phyloP scores from a whole-genome alignment of 495 filamentous ascomycete species.

The Lophiotrema nucula region DNA sequence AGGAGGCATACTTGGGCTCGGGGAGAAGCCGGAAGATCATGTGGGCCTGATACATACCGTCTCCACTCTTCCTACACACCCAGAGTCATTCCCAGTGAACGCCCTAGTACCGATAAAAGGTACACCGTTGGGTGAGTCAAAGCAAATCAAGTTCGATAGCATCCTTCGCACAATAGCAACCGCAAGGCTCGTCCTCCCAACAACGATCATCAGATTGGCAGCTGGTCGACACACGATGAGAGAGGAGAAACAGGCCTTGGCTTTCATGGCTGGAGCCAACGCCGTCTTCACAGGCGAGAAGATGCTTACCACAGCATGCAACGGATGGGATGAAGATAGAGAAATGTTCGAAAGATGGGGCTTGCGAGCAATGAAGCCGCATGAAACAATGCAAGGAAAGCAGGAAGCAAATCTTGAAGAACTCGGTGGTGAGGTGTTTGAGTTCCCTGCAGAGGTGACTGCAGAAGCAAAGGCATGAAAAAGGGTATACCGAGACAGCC shows the following conservation, averaged over 20 bases:
- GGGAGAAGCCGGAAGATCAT: slow-evolving; percentile 71
- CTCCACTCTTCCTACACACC: slow-evolving; percentile 70
- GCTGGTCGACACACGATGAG: slow-evolving; percentile 73
- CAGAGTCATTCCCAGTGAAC: slow-evolving; percentile 83
- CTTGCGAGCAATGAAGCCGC: slow-evolving; percentile 64
- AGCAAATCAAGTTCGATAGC: slow-evolving; percentile 67
- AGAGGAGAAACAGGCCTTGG: slow-evolving; percentile 80
- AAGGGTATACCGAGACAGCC: too few species aligned
- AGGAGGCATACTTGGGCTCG: slow-evolving; percentile 77
- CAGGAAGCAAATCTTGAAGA: slow-evolving; percentile 5
- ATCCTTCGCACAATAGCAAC: slow-evolving; percentile 76
- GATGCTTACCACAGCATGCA: slow-evolving; percentile 87
- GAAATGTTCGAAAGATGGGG: slow-evolving; percentile 78
- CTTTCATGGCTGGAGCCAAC: slow-evolving; percentile 83
- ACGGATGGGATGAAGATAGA: slow-evolving; percentile 82
- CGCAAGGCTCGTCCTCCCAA: slow-evolving; percentile 72
- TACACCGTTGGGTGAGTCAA: slow-evolving; percentile 71
- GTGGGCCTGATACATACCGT: slow-evolving; percentile 77
- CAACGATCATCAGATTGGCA: slow-evolving; percentile 76
- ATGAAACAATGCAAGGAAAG: slow-evolving; percentile 36
- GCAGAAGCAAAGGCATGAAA: too few species aligned
- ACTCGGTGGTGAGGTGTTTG: too few species aligned
- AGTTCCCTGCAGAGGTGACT: too few species aligned
- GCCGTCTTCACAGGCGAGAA: slow-evolving; percentile 89
- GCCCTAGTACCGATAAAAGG: slow-evolving; percentile 82